A percentile compares a stretch with the other conserved stretches of the same genome.
Conservation (phyloP, 1,284 basidiomycete genomes). For the Marasmius sp. region DNA sequence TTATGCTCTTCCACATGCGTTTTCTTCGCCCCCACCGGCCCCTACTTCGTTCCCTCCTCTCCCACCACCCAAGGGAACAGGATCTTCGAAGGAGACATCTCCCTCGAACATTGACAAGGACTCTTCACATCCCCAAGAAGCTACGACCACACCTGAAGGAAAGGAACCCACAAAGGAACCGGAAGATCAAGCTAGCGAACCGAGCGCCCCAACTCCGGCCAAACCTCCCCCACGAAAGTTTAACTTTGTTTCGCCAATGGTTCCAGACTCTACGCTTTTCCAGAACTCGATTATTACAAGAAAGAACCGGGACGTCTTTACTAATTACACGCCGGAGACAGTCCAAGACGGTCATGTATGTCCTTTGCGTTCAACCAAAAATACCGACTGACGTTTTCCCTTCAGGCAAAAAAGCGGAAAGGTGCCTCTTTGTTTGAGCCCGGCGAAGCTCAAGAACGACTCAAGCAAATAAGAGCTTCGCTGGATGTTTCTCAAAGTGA, state of each 20-base stretch:
- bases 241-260: neutral
- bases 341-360: neutral
- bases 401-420: neutral
- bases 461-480: neutral
- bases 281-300: neutral
- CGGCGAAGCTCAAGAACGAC: neutral
- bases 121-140: too few species aligned
- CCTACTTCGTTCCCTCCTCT: neutral
- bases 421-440: neutral
- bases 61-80: neutral
- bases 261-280: neutral
- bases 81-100: neutral
- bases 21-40: neutral
- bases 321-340: neutral
- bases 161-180: too few species aligned
- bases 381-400: neutral
- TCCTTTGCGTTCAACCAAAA: neutral
- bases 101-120: too few species aligned
- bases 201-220: neutral
- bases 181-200: too few species aligned
- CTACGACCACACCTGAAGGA: too few species aligned
- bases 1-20: neutral
- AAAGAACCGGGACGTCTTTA: neutral
- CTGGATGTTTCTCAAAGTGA: neutral
- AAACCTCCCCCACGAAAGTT: neutral